A percentile compares a stretch with the other conserved stretches of the same genome.
phyloP scores from a whole-genome alignment of 169 alveolate genomes.

The Babesia bigemina region DNA sequence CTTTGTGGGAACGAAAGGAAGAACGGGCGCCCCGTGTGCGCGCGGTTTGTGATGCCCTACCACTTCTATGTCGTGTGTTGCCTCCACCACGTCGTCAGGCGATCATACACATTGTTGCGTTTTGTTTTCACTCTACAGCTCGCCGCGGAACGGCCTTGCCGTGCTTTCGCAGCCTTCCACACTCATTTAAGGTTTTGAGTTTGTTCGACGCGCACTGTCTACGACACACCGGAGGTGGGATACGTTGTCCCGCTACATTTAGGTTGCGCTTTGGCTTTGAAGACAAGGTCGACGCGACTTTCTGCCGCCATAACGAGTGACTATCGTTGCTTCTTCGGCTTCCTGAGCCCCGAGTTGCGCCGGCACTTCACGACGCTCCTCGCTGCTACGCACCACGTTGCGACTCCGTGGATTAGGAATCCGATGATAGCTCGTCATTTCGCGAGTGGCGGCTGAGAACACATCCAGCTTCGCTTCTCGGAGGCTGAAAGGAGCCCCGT shows the following conservation, averaged over 20 bases:
- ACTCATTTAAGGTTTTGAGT: constrained; percentile 33
- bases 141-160: constrained; percentile 5
- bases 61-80: constrained; percentile 18
- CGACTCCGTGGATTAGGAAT: not conserved
- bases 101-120: not conserved
- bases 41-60: constrained; percentile 4
- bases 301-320: too few relatives aligned
- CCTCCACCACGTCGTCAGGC: constrained; percentile 14
- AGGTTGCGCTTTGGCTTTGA: too few relatives aligned
- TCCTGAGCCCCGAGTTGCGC: too few relatives aligned
- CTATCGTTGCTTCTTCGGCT: too few relatives aligned
- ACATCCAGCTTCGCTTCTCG: constrained; percentile 19
- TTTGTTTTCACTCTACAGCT: too few relatives aligned
- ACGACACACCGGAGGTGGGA: not conserved
- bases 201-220: constrained; percentile 4
- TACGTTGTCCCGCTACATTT: not conserved
- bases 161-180: constrained; percentile 9
- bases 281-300: too few relatives aligned
- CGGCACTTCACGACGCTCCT: too few relatives aligned
- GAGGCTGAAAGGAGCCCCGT: not conserved
- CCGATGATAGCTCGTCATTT: not conserved
- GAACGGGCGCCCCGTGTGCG: constrained; percentile 28
- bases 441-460: constrained; percentile 27
- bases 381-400: not conserved
- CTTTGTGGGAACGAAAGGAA: too few relatives aligned